Evolutionary conservation across 352 stramenopile genomes (phyloP), one percentile per base, ranked within the genome.

Genomic region (Phytophthora cryptogea): DNA sequence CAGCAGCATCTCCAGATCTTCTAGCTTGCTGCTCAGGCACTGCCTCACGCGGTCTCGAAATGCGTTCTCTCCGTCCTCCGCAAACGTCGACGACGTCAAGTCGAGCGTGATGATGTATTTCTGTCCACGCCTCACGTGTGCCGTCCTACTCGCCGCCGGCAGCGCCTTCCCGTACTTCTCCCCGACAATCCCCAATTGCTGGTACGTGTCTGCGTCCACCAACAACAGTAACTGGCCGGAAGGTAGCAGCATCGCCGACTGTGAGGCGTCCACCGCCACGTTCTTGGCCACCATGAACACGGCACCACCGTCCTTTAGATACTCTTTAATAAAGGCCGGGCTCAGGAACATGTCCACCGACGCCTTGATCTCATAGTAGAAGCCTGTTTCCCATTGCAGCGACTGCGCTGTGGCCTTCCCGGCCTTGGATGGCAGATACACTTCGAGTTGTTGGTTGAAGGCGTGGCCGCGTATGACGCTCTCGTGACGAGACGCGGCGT

Each of bases 231-330:
- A 72, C 54, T 95, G 75, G 6, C 82, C 86, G 3, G 66, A 74
- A 5, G 74, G 79, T 36, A 90, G 62, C 56, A 95, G 60, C 73
- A 86, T 80, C 14, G 80, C 76, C 48, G 83, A 85, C 43, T 67
- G 58, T 8, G 50, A 55, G 5, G 69, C 72, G 37, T 95, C 86
- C n/a, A 83, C 50, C 20, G 86, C 69, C 48, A 78, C 67, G 63
- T 90, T 91, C 75, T 91, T 93, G 58, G 82, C 67, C 40, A 92
- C 70, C 78, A 92, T 92, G 59, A 79, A 89, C 32, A 89, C 71
- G 0, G 68, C 23, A 6, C 75, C 75, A 20, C 65, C 70, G 20
- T 78, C 54, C 11, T 48, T 36, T 17, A 93, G 52, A 46, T 93
- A 93, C 47, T 90, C 79, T 20, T 28, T 37, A 37, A 89, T 74